Evolutionary conservation across 1,284 basidiomycete species (phyloP).

Genomic region (Pascua guehoae): DNA sequence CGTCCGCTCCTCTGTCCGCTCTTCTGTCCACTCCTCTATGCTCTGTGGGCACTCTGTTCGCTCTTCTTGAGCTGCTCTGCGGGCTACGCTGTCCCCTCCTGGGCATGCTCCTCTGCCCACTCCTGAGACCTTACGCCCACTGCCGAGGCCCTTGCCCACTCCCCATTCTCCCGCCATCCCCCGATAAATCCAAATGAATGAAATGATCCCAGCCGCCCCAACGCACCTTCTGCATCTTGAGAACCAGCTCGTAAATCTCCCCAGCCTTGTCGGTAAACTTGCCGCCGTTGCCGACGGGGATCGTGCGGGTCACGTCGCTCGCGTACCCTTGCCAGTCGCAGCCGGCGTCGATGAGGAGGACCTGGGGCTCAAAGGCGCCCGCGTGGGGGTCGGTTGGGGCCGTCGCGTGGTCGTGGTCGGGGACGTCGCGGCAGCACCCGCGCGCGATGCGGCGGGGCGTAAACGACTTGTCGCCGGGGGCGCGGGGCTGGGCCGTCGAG

Average conservation of each 20-base stretch:
- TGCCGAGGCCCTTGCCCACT: too few species aligned
- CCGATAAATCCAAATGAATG: too few species aligned
- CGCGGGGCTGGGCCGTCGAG: constrained; percentile 28
- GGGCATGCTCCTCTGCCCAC: too few species aligned
- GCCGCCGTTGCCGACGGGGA: constrained; percentile 73
- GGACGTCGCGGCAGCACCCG: constrained; percentile 43
- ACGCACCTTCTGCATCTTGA: constrained; percentile 70
- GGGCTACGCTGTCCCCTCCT: too few species aligned
- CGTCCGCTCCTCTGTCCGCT: too few species aligned
- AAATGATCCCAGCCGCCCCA: constrained; percentile 10
- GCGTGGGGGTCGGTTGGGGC: constrained; percentile 21
- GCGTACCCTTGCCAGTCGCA: constrained; percentile 71
- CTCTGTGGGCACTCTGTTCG: too few species aligned
- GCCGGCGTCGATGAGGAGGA: constrained; percentile 85
- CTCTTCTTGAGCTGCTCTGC: too few species aligned
- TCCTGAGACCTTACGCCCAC: too few species aligned
- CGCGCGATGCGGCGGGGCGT: constrained; percentile 29
- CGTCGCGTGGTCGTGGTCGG: constrained; percentile 29
- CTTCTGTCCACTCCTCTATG: too few species aligned
- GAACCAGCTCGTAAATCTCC: constrained; percentile 76
- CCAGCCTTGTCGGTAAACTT: constrained; percentile 73
- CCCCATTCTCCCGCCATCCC: too few species aligned
- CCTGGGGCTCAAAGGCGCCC: constrained; percentile 59
- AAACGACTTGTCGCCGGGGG: constrained; percentile 37
- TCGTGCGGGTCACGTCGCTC: constrained; percentile 47